Conservation (phyloP, 805 yeast genomes). For the Candida khao-thaluensis region DNA sequence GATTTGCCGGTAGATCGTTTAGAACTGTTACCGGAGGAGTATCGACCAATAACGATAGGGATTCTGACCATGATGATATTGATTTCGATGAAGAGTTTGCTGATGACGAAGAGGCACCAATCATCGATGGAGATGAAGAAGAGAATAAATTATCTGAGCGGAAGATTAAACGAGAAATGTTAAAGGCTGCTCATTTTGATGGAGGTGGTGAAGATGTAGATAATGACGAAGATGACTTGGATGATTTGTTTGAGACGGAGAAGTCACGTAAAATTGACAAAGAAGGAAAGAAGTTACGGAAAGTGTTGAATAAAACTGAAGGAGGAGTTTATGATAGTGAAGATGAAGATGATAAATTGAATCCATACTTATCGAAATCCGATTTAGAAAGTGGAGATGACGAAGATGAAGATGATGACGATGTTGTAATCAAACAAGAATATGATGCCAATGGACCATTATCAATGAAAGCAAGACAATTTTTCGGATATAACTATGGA, state of each 20-base stretch:
- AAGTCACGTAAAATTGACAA: constrained; percentile 72
- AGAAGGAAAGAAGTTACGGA: constrained; percentile 83
- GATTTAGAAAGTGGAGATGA: constrained; percentile 66
- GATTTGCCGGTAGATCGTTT: constrained; percentile 19
- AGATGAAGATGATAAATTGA: constrained; percentile 56
- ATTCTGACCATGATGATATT: constrained; percentile 84
- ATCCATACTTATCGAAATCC: constrained; percentile 66
- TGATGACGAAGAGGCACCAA: constrained; percentile 98
- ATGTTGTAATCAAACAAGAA: constrained; percentile 32
- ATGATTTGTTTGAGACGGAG: constrained; percentile 67
- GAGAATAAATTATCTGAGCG: constrained; percentile 88
- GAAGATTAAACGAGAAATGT: constrained; percentile 80
- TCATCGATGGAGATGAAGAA: constrained; percentile 93
- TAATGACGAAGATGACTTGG: constrained; percentile 58
- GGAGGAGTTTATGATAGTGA: constrained; percentile 87
- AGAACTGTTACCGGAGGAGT: constrained; percentile 45
- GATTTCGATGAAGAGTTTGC: constrained; percentile 97
- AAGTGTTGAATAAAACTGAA: constrained; percentile 81
- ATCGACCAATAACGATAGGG: constrained; percentile 45
- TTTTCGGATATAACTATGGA: constrained; percentile 28
- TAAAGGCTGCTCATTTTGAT: constrained; percentile 72
- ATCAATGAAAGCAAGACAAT: constrained; percentile 14
- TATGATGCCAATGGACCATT: constrained; percentile 22
- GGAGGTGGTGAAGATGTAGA: constrained; percentile 52
- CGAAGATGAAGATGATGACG: constrained; percentile 49